Evolutionary conservation across 2,329 filamentous ascomycete species (phyloP), one percentile per base, ranked within the genome.

Genomic region (Monascus ruber): DNA sequence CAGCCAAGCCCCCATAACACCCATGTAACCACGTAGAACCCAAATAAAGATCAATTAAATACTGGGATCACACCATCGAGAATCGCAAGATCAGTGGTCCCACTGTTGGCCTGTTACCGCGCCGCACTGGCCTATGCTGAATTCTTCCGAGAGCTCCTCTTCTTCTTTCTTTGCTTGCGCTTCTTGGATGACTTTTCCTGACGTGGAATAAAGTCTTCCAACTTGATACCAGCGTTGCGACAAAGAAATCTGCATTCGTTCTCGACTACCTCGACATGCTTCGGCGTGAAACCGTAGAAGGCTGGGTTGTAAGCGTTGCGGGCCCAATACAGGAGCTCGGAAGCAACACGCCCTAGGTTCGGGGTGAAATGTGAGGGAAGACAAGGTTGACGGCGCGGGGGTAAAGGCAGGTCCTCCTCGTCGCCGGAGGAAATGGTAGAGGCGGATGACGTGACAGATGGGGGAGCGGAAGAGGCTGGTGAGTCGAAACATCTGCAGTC

Each of bases 281-380:
- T 49, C 4, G 55, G 46, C 0, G 62, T 64, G 27, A 66, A 59
- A 0, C 63, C 63, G 24, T 65, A 66, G 35, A 64, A 65, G 5
- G 63, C 53, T 1, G 63, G 63, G 36, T 64, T 65, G 42, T 66
- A 66, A 6, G 63, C 63, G 41, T 66, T 60, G 9, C 59, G 59
- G n/a, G 62, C 60, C 63, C 63, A 66, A 43, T 65, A 65, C 34
- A 63, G 59, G 5, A 66, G 54, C 34, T 64, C 60, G 0, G 58
- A 57, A 3, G 62, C 60, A 17, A 66, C 59, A 6, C 62, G 60
- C 6, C 56, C 56, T 9, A 62, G 42, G 27, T 63, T 55, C 17
- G 60, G 56, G 24, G 59, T 52, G 36, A 54, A 44, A 46, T 55
- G 33, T 41, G 49, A 26, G 41, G 36, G 38, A 42, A 34, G 39